Percentiles rank a stretch among this genome's conserved stretches.
phyloP scores from a whole-genome alignment of 768 basidiomycete species.

The Auricularia heimuer region DNA sequence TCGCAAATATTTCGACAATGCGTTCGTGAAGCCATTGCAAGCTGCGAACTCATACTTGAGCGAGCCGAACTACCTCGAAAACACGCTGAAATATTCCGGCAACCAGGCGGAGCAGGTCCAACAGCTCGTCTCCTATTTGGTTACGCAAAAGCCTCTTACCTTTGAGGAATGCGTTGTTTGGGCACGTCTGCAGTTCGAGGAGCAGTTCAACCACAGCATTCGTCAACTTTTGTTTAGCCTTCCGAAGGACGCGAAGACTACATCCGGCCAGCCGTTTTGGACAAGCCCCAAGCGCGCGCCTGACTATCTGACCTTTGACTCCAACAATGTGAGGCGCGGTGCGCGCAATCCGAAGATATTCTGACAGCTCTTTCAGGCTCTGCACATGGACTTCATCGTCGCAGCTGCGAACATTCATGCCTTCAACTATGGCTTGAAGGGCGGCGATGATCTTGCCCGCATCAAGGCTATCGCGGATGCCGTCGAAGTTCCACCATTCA shows the following conservation, averaged over 20 bases:
- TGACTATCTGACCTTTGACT: constrained; percentile 77
- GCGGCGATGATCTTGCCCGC: constrained; percentile 64
- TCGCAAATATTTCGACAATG: constrained; percentile 80
- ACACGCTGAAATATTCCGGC: constrained; percentile 79
- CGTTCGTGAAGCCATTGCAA: constrained; percentile 90
- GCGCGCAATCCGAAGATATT: constrained; percentile 2
- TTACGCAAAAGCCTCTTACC: constrained; percentile 85
- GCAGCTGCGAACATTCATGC: constrained; percentile 94
- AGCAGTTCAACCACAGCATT: constrained; percentile 87
- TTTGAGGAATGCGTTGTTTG: constrained; percentile 97
- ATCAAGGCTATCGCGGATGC: constrained; percentile 80
- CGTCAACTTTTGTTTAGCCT: constrained; percentile 87
- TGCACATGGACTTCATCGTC: constrained; percentile 82
- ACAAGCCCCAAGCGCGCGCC: constrained; percentile 97
- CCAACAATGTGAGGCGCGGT: constrained; percentile 62
- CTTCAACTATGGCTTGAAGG: constrained; percentile 94
- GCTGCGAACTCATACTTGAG: constrained; percentile 94
- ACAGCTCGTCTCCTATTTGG: constrained; percentile 81
- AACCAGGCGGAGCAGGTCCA: constrained; percentile 84
- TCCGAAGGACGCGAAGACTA: constrained; percentile 86
- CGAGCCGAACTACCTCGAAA: constrained; percentile 92
- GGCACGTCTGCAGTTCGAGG: constrained; percentile 93
- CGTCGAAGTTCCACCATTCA: constrained; percentile 83
- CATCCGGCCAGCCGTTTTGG: constrained; percentile 96
- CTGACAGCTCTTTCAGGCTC: constrained; percentile 40